A percentile compares a stretch with the other conserved stretches of the same genome.
Evolutionary conservation across 1,284 basidiomycete species (phyloP).

Genomic region (Moesziomyces sp.): DNA sequence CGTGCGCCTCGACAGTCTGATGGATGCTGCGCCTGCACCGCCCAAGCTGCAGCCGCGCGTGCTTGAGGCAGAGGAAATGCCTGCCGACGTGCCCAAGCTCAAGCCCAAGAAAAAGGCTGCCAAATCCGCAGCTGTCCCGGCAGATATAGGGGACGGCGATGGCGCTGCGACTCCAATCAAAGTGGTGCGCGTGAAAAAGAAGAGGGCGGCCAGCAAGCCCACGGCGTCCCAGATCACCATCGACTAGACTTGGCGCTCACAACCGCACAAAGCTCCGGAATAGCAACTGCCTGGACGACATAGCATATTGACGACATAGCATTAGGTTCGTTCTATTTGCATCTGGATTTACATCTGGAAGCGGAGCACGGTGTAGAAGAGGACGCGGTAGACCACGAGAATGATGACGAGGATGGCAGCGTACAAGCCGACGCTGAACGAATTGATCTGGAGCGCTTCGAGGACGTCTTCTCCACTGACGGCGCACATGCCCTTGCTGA

Average conservation of each 20-base stretch:
- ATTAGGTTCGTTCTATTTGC: too few relatives aligned
- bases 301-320: too few relatives aligned
- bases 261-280: not conserved
- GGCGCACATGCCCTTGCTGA: conserved; percentile 23
- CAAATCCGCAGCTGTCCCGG: not conserved
- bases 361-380: conserved; percentile 56
- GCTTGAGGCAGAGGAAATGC: conserved; percentile 49
- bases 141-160: not conserved
- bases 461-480: conserved; percentile 35
- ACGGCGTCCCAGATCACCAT: conserved; percentile 10
- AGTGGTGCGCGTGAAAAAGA: conserved; percentile 38
- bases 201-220: conserved; percentile 10
- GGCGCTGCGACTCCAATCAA: conserved; percentile 8
- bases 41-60: conserved; percentile 12
- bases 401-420: conserved; percentile 56
- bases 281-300: not conserved
- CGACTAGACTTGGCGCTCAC: conserved; percentile 6
- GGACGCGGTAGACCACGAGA: conserved; percentile 57
- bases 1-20: conserved; percentile 46
- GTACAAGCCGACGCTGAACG: conserved; percentile 54
- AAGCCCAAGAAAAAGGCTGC: conserved; percentile 16
- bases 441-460: conserved; percentile 54
- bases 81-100: conserved; percentile 6
- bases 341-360: conserved; percentile 18
- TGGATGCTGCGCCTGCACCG: not conserved